These are phyloP conservation scores for Ophiostoma sp. DNA, from an alignment of 2,329 filamentous ascomycete genomes.

Conservation along the genomic window DNA sequence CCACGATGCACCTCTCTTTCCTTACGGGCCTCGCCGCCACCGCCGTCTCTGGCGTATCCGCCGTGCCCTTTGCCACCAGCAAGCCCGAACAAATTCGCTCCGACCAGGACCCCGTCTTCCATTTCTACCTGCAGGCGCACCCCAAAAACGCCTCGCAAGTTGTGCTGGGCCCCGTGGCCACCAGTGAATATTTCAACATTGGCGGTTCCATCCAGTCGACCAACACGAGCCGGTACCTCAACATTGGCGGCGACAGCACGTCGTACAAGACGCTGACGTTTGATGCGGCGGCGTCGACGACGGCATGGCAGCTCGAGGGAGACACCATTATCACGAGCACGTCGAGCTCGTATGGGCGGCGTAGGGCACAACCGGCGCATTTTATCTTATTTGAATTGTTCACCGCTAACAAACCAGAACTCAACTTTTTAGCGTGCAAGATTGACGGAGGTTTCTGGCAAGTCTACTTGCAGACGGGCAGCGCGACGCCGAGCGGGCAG, in stretches of 20 bases:
- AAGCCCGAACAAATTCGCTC: constrained; percentile 30
- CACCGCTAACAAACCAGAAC: constrained; percentile 37
- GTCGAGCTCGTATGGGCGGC: constrained; percentile 47
- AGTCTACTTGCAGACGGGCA: constrained; percentile 55
- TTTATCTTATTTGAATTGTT: neutral
- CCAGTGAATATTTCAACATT: constrained; percentile 52
- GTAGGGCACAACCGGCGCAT: constrained; percentile 30
- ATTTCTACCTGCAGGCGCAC: constrained; percentile 53
- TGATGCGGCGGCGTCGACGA: constrained; percentile 43
- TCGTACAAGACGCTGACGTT: constrained; percentile 56
- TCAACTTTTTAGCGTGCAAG: constrained; percentile 54
- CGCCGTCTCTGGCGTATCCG: neutral
- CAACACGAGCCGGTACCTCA: constrained; percentile 51
- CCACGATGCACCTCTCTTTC: neutral
- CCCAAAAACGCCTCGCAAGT: constrained; percentile 46
- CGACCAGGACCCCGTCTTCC: constrained; percentile 49
- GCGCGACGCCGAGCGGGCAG: constrained; percentile 48
- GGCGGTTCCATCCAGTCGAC: constrained; percentile 50
- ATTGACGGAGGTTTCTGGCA: constrained; percentile 48
- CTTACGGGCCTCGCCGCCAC: neutral
- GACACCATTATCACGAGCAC: constrained; percentile 47
- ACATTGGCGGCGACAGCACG: constrained; percentile 46
- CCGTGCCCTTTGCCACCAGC: constrained; percentile 20
- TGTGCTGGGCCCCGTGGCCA: constrained; percentile 53
- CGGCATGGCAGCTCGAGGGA: constrained; percentile 52